phyloP scores from a whole-genome alignment of 192 early-diverging fungal species.

The Glomus cerebriforme region DNA sequence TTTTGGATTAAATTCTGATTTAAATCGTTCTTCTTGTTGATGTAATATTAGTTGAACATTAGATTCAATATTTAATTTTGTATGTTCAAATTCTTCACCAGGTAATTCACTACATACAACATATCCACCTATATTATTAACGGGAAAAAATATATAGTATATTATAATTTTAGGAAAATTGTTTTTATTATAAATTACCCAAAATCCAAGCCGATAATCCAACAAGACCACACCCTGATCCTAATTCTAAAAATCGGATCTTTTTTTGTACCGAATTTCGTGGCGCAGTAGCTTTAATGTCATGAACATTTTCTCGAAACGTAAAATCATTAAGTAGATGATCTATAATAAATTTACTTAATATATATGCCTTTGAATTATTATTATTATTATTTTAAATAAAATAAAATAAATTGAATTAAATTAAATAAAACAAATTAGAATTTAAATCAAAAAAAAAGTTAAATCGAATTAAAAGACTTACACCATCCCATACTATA shows the following conservation, averaged over 20 bases:
- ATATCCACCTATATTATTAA: background rate
- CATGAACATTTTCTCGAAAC: background rate
- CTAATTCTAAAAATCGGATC: slow-evolving; percentile 8
- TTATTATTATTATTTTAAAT: background rate
- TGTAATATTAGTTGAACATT: background rate
- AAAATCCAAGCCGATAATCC: background rate
- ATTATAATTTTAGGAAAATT: background rate
- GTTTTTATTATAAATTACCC: background rate
- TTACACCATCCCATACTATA: slow-evolving; percentile 19
- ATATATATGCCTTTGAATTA: slow-evolving; percentile 4
- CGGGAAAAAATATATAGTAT: background rate
- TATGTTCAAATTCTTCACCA: background rate
- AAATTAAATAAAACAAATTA: background rate
- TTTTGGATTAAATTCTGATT: background rate
- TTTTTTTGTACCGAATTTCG: background rate
- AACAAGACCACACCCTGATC: background rate
- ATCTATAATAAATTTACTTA: background rate
- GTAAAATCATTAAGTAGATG: background rate
- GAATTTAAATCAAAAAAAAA: background rate
- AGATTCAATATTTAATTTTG: background rate
- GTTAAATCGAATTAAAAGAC: background rate
- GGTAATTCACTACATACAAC: background rate
- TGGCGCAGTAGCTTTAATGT: background rate
- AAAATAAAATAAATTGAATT: background rate
- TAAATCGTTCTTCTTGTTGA: slow-evolving; percentile 7